A percentile compares a stretch with the other conserved stretches of the same genome.
phyloP scores from a whole-genome alignment of 805 yeast genomes.

The Phaffomyces thermotolerans region DNA sequence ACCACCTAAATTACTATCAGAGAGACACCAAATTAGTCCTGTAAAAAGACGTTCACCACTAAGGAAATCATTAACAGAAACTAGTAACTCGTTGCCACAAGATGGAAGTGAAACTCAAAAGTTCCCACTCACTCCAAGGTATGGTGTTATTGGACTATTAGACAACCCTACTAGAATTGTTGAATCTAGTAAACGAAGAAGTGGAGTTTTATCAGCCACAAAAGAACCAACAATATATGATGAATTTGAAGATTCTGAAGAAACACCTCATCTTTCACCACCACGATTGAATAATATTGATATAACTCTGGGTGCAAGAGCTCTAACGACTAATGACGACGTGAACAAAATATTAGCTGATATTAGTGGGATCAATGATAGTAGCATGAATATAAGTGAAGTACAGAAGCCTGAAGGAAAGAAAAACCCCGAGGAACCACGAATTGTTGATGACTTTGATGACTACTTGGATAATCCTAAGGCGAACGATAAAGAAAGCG shows the following conservation, averaged over 20 bases:
- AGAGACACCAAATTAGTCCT: conserved; percentile 19
- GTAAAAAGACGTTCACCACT: conserved; percentile 11
- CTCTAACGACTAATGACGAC: conserved; percentile 13
- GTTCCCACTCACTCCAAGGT: conserved; percentile 42
- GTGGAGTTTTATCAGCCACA: not conserved
- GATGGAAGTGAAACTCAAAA: conserved; percentile 24
- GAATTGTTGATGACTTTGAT: conserved; percentile 18
- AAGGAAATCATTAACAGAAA: conserved; percentile 3
- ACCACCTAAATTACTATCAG: conserved; percentile 22
- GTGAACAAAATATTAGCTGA: conserved; percentile 22
- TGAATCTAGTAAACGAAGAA: conserved; percentile 13
- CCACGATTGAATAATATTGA: conserved; percentile 21
- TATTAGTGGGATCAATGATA: conserved; percentile 13
- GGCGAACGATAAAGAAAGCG: not conserved
- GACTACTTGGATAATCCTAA: conserved; percentile 17
- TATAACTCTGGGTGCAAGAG: not conserved
- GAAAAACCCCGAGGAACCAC: not conserved
- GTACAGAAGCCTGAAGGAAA: not conserved
- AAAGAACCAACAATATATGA: not conserved
- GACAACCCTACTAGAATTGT: conserved; percentile 22
- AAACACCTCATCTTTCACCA: conserved; percentile 18
- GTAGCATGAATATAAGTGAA: conserved; percentile 19
- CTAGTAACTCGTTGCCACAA: not conserved
- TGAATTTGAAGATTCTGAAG: conserved; percentile 21
- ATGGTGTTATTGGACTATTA: conserved; percentile 33